phyloP scores from a whole-genome alignment of 1,139 yeast species.

The Magnusiomyces tetraspermus region DNA sequence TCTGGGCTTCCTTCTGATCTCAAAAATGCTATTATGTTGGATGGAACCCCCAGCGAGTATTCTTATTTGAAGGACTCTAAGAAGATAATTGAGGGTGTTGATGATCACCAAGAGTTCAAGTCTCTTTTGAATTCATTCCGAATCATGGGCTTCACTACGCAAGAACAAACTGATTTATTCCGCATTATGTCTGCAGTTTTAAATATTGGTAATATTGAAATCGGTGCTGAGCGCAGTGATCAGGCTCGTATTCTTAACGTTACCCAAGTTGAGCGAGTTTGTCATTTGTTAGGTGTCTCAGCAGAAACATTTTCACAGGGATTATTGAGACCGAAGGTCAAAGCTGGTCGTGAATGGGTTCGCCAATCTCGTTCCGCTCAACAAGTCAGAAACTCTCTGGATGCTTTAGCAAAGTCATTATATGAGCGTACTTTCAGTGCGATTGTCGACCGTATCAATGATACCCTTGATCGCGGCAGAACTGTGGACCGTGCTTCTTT shows the following conservation, averaged over 20 bases:
- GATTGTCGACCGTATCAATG: slow-evolving; percentile 68
- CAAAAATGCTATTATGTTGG: slow-evolving; percentile 42
- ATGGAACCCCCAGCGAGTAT: slow-evolving; percentile 39
- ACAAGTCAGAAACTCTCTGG: slow-evolving; percentile 75
- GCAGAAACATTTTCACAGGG: slow-evolving; percentile 47
- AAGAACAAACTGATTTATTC: slow-evolving; percentile 53
- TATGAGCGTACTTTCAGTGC: slow-evolving; percentile 78
- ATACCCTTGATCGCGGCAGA: slow-evolving; percentile 42
- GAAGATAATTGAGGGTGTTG: slow-evolving; percentile 53
- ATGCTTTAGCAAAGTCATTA: slow-evolving; percentile 78
- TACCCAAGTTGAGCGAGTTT: slow-evolving; percentile 46
- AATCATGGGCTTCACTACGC: slow-evolving; percentile 57
- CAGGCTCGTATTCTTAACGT: slow-evolving; percentile 63
- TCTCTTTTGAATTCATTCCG: slow-evolving; percentile 55
- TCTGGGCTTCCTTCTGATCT: slow-evolving; percentile 51
- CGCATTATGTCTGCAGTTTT: slow-evolving; percentile 65
- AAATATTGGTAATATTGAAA: slow-evolving; percentile 77
- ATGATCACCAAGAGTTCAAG: slow-evolving; percentile 62
- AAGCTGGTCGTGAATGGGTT: slow-evolving; percentile 84
- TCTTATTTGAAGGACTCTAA: slow-evolving; percentile 53
- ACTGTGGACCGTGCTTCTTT: slow-evolving; percentile 40
- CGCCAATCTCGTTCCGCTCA: slow-evolving; percentile 68
- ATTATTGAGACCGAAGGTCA: slow-evolving; percentile 71
- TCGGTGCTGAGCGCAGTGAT: slow-evolving; percentile 56
- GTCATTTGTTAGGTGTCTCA: slow-evolving; percentile 57